Percentiles rank a stretch among this genome's conserved stretches.
Evolutionary conservation across 768 basidiomycete genomes (phyloP).

Genomic region (Termitomyces sp.): DNA sequence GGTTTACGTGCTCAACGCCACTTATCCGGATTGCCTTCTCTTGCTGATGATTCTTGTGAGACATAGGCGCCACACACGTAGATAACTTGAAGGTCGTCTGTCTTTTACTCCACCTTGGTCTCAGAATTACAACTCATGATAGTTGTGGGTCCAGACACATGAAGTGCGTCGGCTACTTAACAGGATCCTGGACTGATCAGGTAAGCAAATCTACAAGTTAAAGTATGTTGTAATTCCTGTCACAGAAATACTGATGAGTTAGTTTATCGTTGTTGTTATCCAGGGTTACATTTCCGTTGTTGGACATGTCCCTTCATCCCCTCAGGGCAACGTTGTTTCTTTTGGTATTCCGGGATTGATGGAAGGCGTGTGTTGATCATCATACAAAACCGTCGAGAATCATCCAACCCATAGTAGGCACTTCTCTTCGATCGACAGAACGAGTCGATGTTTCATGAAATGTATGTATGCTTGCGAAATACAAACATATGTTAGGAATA

Average conservation of each 20-base stretch:
- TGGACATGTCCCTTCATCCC: background rate
- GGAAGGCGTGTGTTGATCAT: background rate
- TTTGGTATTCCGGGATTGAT: background rate
- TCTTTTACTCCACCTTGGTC: slow-evolving; percentile 15
- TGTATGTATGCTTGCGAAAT: slow-evolving; percentile 12
- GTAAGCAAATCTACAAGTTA: slow-evolving; percentile 7
- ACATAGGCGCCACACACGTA: slow-evolving; percentile 25
- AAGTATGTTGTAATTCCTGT: slow-evolving; percentile 13
- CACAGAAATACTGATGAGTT: slow-evolving; percentile 10
- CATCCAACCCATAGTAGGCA: background rate
- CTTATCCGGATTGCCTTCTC: slow-evolving; percentile 31
- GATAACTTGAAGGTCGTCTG: slow-evolving; percentile 13
- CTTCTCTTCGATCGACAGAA: slow-evolving; percentile 12
- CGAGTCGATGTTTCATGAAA: slow-evolving; percentile 5
- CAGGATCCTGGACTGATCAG: slow-evolving; percentile 12
- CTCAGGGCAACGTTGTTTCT: slow-evolving; percentile 1
- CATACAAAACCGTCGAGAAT: slow-evolving; percentile 12
- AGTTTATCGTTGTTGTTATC: slow-evolving; percentile 9
- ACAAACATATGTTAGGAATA: background rate
- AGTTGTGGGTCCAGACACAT: background rate
- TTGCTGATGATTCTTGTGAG: slow-evolving; percentile 18
- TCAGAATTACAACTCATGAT: slow-evolving; percentile 14
- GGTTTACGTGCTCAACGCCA: slow-evolving; percentile 38
- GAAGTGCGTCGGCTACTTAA: slow-evolving; percentile 20
- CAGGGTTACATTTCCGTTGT: slow-evolving; percentile 9